A percentile compares a stretch with the other conserved stretches of the same genome.
Evolutionary conservation across 2,329 filamentous ascomycete species (phyloP).

Genomic region (Botrytis elliptica): DNA sequence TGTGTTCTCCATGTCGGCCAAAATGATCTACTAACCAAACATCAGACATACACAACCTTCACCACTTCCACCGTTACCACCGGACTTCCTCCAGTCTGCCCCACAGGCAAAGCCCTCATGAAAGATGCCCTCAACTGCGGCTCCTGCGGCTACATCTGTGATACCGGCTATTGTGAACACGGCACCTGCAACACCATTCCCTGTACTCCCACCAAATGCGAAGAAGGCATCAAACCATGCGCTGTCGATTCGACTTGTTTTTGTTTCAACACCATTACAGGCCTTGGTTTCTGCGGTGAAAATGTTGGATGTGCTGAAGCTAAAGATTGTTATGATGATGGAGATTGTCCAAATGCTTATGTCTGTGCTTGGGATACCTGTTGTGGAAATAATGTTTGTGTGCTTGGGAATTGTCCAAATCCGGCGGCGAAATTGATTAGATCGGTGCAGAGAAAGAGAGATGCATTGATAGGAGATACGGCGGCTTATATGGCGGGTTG

Average conservation of each 20-base stretch:
- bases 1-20: neutral
- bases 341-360: conserved; percentile 16
- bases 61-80: conserved; percentile 14
- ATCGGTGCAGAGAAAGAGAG: conserved; percentile 1
- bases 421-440: neutral
- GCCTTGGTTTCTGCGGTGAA: conserved; percentile 15
- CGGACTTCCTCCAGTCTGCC: neutral
- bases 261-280: conserved; percentile 12
- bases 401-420: conserved; percentile 20
- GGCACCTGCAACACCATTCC: conserved; percentile 11
- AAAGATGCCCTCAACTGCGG: conserved; percentile 18
- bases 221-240: conserved; percentile 18
- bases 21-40: neutral
- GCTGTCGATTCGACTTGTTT: conserved; percentile 6
- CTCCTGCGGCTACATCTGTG: conserved; percentile 16
- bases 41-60: conserved; percentile 13
- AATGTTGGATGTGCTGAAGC: conserved; percentile 3
- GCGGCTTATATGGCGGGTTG: conserved; percentile 6
- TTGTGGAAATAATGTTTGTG: conserved; percentile 18
- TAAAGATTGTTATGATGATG: conserved; percentile 11
- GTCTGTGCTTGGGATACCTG: conserved; percentile 21
- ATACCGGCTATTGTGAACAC: conserved; percentile 18
- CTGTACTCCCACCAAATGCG: conserved; percentile 10
- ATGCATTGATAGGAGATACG: conserved; percentile 8
- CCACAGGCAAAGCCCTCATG: conserved; percentile 14